A percentile compares a stretch with the other conserved stretches of the same genome.
These are phyloP conservation scores for Naegleria gruberi DNA, from an alignment of 208 protist genomes.

Conservation along the genomic window DNA sequence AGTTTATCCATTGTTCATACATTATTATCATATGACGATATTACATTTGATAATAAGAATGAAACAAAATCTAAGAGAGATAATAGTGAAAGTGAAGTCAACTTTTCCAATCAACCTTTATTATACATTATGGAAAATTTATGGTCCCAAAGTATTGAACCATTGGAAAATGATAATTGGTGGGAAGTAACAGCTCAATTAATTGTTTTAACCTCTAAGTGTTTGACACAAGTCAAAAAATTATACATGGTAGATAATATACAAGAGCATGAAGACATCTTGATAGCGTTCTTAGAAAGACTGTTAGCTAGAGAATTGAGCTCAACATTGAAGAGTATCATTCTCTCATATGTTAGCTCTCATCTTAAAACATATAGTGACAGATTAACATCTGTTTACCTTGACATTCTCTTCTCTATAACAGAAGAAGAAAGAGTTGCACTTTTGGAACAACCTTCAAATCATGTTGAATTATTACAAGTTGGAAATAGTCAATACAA, in stretches of 20 bases:
- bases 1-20: neutral
- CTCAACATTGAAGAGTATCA: neutral
- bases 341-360: neutral
- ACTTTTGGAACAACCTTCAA: neutral
- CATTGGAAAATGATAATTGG: constrained; percentile 6
- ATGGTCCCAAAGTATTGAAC: neutral
- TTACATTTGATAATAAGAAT: neutral
- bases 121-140: neutral
- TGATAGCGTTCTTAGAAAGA: neutral
- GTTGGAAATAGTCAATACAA: neutral
- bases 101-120: neutral
- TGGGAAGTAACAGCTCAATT: constrained; percentile 15
- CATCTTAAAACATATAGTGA: neutral
- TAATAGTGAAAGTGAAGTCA: neutral
- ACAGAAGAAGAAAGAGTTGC: neutral
- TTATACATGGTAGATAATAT: neutral
- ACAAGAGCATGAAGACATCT: neutral
- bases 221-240: neutral
- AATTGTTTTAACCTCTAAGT: neutral
- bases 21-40: neutral
- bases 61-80: neutral
- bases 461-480: neutral
- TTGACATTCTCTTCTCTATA: neutral
- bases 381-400: neutral
- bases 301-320: neutral